Base-by-base conservation (phyloP, 768 basidiomycete genomes). In the Solioccasus polychromus region DNA sequence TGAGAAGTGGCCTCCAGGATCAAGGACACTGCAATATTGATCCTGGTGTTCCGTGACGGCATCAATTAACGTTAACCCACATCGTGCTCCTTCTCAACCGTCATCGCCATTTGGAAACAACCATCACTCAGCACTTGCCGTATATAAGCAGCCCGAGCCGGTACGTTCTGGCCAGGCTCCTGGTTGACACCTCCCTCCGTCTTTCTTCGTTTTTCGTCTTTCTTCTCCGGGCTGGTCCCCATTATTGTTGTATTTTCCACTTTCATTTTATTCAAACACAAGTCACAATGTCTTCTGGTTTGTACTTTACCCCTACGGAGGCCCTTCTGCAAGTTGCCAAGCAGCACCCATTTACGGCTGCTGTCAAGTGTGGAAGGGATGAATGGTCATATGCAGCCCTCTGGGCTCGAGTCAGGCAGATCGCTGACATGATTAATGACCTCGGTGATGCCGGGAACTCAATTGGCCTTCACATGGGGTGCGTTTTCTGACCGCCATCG, bases 361-460 rank as follows among this genome's bases (percentile, higher is more conserved):
- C 60, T 9, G 55, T 64, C 30, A 55, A 46, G 25, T 39, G 47
- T n/a, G 52, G 42, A 49, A 45, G 30, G 32, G 41, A 50, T 35
- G 43, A 52, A 52, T 64, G 62, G 62, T 58, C 60, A 38, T 64
- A 64, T n/a, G 58, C 58, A 36, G 63, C 58, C 42, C 52, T 64
- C n/a, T 64, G 63, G 62, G 52, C 57, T 42, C 62, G 62, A 36
- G 54, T 64, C 44, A 52, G 55, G 45, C 49, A 53, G 40, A 56
- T 64, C 10, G 53, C 62, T 12, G 53, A 59, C 40, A 45, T 45
- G 39, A 53, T 64, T 17, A 23, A 32, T 30, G 39, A 29, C 26
- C 46, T 62, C 31, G 54, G 52, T 40, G 30, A 39, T 35, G 30
- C 50, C 34, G 35, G 52, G 38, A 39, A 47, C 31, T 42, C 60